These are phyloP conservation scores for Hypsizygus ulmarius DNA, from an alignment of 1,284 basidiomycete genomes.

Conservation along the genomic window DNA sequence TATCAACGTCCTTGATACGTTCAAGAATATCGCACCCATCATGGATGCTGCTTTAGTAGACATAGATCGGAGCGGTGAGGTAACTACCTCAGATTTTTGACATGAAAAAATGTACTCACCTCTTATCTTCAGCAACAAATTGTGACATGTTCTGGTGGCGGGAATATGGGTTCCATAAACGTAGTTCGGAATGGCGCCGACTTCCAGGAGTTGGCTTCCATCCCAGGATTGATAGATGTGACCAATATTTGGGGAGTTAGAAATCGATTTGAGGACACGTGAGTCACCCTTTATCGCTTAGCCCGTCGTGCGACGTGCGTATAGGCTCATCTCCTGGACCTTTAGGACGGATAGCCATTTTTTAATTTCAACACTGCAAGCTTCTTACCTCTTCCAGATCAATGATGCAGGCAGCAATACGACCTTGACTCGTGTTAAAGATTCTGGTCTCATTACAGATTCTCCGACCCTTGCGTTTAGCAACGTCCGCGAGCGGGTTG, in stretches of 20 bases:
- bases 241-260: conserved; percentile 66
- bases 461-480: conserved; percentile 65
- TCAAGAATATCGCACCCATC: conserved; percentile 86
- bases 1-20: conserved; percentile 60
- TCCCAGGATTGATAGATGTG: conserved; percentile 62
- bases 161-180: conserved; percentile 78
- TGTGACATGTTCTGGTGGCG: conserved; percentile 86
- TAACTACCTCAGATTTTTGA: conserved; percentile 32
- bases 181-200: conserved; percentile 86
- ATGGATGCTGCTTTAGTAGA: conserved; percentile 81
- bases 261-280: conserved; percentile 50
- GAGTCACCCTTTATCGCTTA: conserved; percentile 24
- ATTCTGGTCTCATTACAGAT: conserved; percentile 42
- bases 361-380: conserved; percentile 54
- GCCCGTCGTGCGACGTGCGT: not conserved
- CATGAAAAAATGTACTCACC: conserved; percentile 7
- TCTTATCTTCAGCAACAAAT: conserved; percentile 61
- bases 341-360: conserved; percentile 52
- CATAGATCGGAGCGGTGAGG: conserved; percentile 72
- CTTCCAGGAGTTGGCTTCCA: conserved; percentile 61
- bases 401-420: conserved; percentile 34
- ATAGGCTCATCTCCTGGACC: conserved; percentile 12
- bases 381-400: conserved; percentile 53
- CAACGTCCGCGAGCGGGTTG: conserved; percentile 46
- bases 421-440: conserved; percentile 37